phyloP scores from a whole-genome alignment of 352 stramenopile genomes.

The Globisporangium spinosum region DNA sequence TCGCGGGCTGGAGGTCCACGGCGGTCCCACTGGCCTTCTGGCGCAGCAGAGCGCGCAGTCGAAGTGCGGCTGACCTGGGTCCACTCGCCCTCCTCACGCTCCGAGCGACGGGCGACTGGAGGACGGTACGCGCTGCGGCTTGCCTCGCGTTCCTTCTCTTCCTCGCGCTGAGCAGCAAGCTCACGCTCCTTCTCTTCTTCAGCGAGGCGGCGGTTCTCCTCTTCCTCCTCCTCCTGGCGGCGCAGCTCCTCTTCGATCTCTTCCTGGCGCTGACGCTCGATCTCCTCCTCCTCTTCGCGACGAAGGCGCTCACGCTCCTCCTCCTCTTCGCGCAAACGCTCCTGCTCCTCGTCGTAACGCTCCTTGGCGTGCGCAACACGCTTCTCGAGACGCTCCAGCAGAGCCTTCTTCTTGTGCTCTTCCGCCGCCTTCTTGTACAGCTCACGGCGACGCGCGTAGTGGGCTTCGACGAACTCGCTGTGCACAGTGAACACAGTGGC shows the following conservation, averaged over 20 bases:
- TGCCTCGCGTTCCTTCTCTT: slow-evolving; percentile 37
- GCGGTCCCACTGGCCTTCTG: slow-evolving; percentile 60
- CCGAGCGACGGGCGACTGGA: slow-evolving; percentile 21
- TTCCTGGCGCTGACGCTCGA: slow-evolving; percentile 48
- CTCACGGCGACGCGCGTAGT: slow-evolving; percentile 73
- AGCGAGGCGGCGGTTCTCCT: slow-evolving; percentile 32
- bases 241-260: slow-evolving; percentile 64
- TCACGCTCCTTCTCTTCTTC: slow-evolving; percentile 53
- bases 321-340: slow-evolving; percentile 46
- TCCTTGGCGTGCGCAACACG: slow-evolving; percentile 63
- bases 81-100: slow-evolving; percentile 61
- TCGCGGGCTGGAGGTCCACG: slow-evolving; percentile 41
- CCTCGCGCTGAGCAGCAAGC: slow-evolving; percentile 21
- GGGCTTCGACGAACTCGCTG: slow-evolving; percentile 68
- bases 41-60: slow-evolving; percentile 29
- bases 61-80: slow-evolving; percentile 48
- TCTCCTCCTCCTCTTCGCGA: slow-evolving; percentile 58
- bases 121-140: slow-evolving; percentile 26
- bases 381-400: slow-evolving; percentile 57
- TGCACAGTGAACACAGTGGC: slow-evolving; percentile 69
- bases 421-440: slow-evolving; percentile 85
- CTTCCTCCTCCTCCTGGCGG: slow-evolving; percentile 62
- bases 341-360: slow-evolving; percentile 72
- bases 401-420: slow-evolving; percentile 85
- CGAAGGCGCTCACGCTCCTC: slow-evolving; percentile 58